A percentile compares a stretch with the other conserved stretches of the same genome.
Conservation (phyloP, 768 basidiomycete species). For the Russula olivacea region DNA sequence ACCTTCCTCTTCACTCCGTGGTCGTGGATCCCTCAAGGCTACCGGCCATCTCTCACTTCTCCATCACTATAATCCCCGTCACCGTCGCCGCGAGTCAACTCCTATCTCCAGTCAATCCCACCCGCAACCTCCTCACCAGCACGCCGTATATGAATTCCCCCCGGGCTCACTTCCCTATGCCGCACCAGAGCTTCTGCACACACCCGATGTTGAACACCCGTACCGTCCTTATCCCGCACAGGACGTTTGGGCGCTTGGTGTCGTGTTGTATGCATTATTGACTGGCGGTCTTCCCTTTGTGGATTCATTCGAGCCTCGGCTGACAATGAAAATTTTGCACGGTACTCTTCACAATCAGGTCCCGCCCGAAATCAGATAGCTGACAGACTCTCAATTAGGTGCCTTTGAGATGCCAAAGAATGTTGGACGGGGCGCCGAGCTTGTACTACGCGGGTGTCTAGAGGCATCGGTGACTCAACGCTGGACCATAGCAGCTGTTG, state of each 20-base stretch:
- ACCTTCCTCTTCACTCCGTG: background rate
- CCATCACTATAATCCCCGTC: slow-evolving; percentile 35
- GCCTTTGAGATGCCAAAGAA: slow-evolving; percentile 51
- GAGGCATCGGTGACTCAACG: slow-evolving; percentile 53
- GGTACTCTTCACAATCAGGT: slow-evolving; percentile 43
- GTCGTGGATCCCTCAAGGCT: slow-evolving; percentile 13
- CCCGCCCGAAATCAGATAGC: slow-evolving; percentile 22
- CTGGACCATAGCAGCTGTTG: slow-evolving; percentile 79
- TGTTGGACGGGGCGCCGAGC: slow-evolving; percentile 56
- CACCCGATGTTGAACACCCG: slow-evolving; percentile 40
- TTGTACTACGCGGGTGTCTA: slow-evolving; percentile 75
- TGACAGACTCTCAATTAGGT: slow-evolving; percentile 39
- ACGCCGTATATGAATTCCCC: slow-evolving; percentile 43
- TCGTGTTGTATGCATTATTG: slow-evolving; percentile 81
- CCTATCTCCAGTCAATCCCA: slow-evolving; percentile 34
- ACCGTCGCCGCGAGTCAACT: slow-evolving; percentile 47
- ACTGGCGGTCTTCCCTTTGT: slow-evolving; percentile 81
- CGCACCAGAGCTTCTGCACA: slow-evolving; percentile 77
- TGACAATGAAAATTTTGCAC: slow-evolving; percentile 87
- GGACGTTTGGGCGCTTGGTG: slow-evolving; percentile 95
- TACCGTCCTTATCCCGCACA: slow-evolving; percentile 59
- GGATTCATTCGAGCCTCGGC: slow-evolving; percentile 85
- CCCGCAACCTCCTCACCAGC: slow-evolving; percentile 29
- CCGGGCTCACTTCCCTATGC: slow-evolving; percentile 90
- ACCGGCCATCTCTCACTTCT: slow-evolving; percentile 33